Base-by-base conservation (phyloP, 441 rosid species). In the Kokia cookei region DNA sequence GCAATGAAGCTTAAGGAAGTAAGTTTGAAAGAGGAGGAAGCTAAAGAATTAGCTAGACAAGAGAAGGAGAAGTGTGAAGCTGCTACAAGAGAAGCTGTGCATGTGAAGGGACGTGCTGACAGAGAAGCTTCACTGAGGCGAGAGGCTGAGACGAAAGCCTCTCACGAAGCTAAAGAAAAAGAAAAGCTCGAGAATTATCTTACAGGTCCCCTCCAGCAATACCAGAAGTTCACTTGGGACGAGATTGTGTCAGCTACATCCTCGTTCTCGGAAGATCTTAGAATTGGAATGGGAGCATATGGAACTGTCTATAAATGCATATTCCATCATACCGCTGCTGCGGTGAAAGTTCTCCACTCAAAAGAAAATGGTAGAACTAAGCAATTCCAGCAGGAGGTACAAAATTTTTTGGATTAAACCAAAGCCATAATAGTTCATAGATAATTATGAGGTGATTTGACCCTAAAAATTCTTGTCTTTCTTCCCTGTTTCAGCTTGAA, bases 301-400 rank as follows among this genome's bases (percentile, higher is more conserved):
- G 99, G 99, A 81, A 81, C 85, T 26, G 99, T 94, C 58, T 94
- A 94, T 73, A 90, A 83, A 75, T 87, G 99, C 72, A 83, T 59
- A 76, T 74, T 93, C 19, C 93, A 89, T 82, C 96, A 94, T 65
- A 93, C 96, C 0, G 71, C 85, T 1, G 94, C 84, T 0, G 99
- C 99, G 29, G 99, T 91, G 67, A 94, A 94, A 81, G 89, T 94
- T 74, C 91, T 94, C 61, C 98, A 87, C 73, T 80, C 92, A 1
- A 82, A 81, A 78, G 97, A 87, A 81, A 84, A 62, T 72, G 76
- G 73, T 45, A 78, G 84, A 53, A 79, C 82, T 32, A 93, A 86
- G 79, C 95, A 93, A 80, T 95, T 93, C 71, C 87, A 79, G 80
- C 90, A 85, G 82, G 99, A 95, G 97, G 98, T 95, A 90, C 26